Conservation (phyloP, 805 yeast species). For the Cyberlindnera sargentensis region DNA sequence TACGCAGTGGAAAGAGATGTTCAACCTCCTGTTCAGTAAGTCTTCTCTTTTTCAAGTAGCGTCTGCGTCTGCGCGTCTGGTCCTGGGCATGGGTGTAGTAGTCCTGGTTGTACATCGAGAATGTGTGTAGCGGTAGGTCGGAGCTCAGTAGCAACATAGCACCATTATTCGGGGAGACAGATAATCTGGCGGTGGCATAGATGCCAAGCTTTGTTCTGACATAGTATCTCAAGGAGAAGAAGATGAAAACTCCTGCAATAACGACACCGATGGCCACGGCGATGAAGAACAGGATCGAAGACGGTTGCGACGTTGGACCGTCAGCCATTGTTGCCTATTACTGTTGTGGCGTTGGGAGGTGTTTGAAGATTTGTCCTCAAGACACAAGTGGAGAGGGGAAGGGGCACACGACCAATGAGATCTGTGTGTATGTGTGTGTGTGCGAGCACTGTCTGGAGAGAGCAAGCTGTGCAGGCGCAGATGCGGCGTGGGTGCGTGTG, state of each 20-base stretch:
- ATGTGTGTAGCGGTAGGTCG: constrained; percentile 20
- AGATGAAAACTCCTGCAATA: constrained; percentile 48
- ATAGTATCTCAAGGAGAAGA: constrained; percentile 55
- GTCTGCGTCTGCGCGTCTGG: constrained; percentile 32
- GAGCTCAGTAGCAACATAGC: constrained; percentile 16
- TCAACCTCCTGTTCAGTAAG: constrained; percentile 53
- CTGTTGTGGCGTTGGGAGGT: too few relatives aligned
- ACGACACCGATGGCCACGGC: constrained; percentile 57
- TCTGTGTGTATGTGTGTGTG: too few relatives aligned
- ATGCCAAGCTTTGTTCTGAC: constrained; percentile 51
- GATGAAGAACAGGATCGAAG: constrained; percentile 56
- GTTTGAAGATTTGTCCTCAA: too few relatives aligned
- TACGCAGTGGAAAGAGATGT: constrained; percentile 47
- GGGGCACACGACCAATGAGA: too few relatives aligned
- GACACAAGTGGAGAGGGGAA: too few relatives aligned
- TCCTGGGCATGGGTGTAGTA: constrained; percentile 7
- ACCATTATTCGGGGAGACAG: constrained; percentile 8
- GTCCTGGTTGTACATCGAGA: constrained; percentile 14
- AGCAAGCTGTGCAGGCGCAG: too few relatives aligned
- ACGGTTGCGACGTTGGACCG: constrained; percentile 33
- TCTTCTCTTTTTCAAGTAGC: constrained; percentile 42
- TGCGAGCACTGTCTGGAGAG: too few relatives aligned
- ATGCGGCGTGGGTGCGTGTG: too few relatives aligned
- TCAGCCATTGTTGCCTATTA: too few relatives aligned
- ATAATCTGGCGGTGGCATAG: constrained; percentile 25